Percentiles rank a stretch among this genome's conserved stretches.
Evolutionary conservation across 805 yeast genomes (phyloP).

Genomic region (Wickerhamomyces bisporus): DNA sequence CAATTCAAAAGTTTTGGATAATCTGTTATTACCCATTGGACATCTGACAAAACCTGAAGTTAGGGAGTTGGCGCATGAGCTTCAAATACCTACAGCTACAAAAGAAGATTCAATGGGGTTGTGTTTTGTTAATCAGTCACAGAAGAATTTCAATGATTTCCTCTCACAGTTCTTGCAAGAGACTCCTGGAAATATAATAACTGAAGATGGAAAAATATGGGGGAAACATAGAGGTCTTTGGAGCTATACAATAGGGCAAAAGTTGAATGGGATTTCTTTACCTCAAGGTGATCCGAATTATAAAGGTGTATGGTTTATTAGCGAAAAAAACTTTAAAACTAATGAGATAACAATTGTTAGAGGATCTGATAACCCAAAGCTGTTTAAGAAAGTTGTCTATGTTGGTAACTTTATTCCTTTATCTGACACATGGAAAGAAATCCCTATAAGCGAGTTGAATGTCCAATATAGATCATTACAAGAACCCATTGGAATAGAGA

Average conservation of each 20-base stretch:
- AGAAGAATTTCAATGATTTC: slow-evolving; percentile 56
- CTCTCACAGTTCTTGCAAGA: slow-evolving; percentile 25
- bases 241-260: slow-evolving; percentile 95
- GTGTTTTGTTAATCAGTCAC: slow-evolving; percentile 73
- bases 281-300: slow-evolving; percentile 82
- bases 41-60: slow-evolving; percentile 70
- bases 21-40: slow-evolving; percentile 76
- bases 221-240: slow-evolving; percentile 85
- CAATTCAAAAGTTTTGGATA: slow-evolving; percentile 36
- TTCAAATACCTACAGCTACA: slow-evolving; percentile 53
- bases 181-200: slow-evolving; percentile 74
- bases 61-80: slow-evolving; percentile 55
- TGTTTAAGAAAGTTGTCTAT: slow-evolving; percentile 41
- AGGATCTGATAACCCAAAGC: slow-evolving; percentile 54
- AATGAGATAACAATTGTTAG: slow-evolving; percentile 79
- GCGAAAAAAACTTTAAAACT: slow-evolving; percentile 55
- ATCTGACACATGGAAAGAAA: slow-evolving; percentile 1
- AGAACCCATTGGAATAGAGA: slow-evolving; percentile 39
- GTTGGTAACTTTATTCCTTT: slow-evolving; percentile 33
- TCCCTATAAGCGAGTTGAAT: slow-evolving; percentile 26
- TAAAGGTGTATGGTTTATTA: slow-evolving; percentile 82
- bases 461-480: slow-evolving; percentile 77
- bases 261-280: slow-evolving; percentile 61
- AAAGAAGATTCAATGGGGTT: slow-evolving; percentile 94
- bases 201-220: slow-evolving; percentile 68